Percentiles rank a stretch among this genome's conserved stretches.
phyloP scores from a whole-genome alignment of 257 asterid species.

The Fraxinus quadrangulata region DNA sequence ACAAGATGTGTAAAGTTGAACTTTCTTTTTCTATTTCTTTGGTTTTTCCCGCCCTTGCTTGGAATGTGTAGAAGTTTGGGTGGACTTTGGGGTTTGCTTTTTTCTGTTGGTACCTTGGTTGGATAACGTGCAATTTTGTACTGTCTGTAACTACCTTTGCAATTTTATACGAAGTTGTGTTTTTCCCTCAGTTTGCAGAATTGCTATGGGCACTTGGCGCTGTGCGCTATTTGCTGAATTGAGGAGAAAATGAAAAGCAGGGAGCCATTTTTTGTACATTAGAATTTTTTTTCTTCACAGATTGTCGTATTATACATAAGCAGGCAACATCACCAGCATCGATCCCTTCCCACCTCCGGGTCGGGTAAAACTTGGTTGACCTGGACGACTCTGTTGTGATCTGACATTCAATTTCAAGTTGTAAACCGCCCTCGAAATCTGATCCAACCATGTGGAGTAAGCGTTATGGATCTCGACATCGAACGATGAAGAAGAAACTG shows the following conservation, averaged over 20 bases:
- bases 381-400: slow-evolving; percentile 25
- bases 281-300: no score
- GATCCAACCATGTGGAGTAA: slow-evolving; percentile 76
- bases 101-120: neutral
- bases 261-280: no score
- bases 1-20: neutral
- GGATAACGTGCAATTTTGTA: slow-evolving; percentile 1
- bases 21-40: neutral
- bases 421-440: slow-evolving; percentile 61
- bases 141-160: neutral
- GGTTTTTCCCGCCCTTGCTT: neutral
- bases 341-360: slow-evolving; percentile 97
- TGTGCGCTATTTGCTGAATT: neutral
- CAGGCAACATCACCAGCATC: slow-evolving; percentile 67
- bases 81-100: neutral
- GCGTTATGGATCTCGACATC: slow-evolving; percentile 61
- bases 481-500: slow-evolving; percentile 22
- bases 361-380: slow-evolving; percentile 40
- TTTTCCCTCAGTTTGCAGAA: neutral
- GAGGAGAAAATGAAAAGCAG: no score
- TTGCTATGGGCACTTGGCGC: neutral
- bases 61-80: neutral
- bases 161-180: neutral
- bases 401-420: slow-evolving; percentile 47
- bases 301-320: no score